Conservation (phyloP, 1,284 basidiomycete genomes). For the Amylostereum areolatum region DNA sequence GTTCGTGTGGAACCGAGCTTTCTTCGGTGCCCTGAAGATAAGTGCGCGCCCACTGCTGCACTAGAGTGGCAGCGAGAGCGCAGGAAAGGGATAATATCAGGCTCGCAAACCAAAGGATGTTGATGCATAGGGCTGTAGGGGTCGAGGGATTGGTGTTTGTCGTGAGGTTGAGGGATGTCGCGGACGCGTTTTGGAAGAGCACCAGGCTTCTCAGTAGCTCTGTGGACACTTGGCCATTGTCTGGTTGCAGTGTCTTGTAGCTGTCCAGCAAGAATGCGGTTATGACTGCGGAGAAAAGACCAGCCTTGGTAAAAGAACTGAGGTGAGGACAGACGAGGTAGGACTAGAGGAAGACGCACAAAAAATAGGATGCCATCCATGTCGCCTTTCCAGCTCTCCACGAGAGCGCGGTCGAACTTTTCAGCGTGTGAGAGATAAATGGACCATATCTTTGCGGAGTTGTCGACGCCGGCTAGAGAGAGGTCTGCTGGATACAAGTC, state of each 20-base stretch:
- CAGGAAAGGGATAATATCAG: conserved; percentile 22
- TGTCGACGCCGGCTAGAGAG: background rate
- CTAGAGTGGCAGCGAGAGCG: conserved; percentile 23
- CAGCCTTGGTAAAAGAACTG: background rate
- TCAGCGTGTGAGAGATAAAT: background rate
- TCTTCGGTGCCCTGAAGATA: conserved; percentile 2
- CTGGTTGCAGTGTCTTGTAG: background rate
- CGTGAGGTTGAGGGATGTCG: no score
- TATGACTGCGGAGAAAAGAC: background rate
- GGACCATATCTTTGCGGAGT: background rate
- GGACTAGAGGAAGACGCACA: background rate
- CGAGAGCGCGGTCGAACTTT: background rate
- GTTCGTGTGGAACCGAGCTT: background rate
- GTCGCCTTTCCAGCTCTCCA: background rate
- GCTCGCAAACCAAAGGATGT: conserved; percentile 27
- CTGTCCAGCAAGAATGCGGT: background rate
- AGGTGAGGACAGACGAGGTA: no score
- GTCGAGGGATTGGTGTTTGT: no score
- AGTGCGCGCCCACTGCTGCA: conserved; percentile 7
- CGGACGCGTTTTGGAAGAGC: no score
- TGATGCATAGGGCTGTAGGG: conserved; percentile 10
- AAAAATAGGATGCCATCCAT: background rate
- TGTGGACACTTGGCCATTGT: background rate
- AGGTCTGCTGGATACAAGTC: no score
- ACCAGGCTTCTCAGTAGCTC: no score